Conservation (phyloP, 345 rosid genomes). For the Camelina hispida region DNA sequence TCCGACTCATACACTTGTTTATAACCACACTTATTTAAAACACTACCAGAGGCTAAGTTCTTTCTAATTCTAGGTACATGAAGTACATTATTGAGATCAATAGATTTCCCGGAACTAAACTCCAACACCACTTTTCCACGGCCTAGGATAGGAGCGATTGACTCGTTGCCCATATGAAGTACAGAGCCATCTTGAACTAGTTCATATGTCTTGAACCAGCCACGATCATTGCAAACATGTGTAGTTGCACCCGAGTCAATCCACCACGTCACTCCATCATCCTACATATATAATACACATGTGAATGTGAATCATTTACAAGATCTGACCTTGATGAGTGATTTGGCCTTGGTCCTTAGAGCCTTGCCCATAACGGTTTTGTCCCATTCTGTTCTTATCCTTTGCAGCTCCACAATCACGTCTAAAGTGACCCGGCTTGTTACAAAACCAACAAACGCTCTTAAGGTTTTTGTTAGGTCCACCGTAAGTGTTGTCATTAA, state of each 20-base stretch:
- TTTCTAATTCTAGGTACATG: slow-evolving; percentile 2
- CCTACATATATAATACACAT: background rate
- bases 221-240: background rate
- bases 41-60: background rate
- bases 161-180: slow-evolving; percentile 10
- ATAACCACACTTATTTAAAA: slow-evolving; percentile 6
- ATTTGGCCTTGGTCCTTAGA: no score
- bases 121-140: background rate
- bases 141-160: background rate
- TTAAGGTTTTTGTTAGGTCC: no score
- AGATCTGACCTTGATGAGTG: no score
- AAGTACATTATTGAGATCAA: slow-evolving; percentile 6
- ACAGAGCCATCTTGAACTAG: background rate
- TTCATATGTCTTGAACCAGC: background rate
- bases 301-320: no score
- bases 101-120: slow-evolving; percentile 2
- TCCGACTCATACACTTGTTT: slow-evolving; percentile 26
- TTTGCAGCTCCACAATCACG: no score
- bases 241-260: background rate
- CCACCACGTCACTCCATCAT: slow-evolving; percentile 23
- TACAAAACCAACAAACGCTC: no score
- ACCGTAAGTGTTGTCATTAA: no score
- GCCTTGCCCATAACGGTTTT: no score
- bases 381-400: no score
- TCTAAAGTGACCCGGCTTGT: no score